These are phyloP conservation scores for Pugionium dolabratum DNA, from an alignment of 345 rosid genomes.

Conservation along the genomic window DNA sequence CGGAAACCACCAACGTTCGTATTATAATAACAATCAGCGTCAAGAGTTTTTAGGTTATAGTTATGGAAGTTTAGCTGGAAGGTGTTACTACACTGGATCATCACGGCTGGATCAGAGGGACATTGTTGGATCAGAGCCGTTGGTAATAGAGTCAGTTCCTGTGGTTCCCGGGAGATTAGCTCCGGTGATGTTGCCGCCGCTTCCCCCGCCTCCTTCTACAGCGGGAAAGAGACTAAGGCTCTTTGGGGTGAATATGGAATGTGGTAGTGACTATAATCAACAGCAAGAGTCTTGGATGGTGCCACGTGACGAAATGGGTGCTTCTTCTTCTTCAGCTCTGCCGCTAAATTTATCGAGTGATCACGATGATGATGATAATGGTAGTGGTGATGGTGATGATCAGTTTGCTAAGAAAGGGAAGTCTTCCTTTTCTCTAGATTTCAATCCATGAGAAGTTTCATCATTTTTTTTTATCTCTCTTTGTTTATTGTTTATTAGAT, in stretches of 20 bases:
- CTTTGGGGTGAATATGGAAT: conserved; percentile 96
- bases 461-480: conserved; percentile 5
- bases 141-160: conserved; percentile 71
- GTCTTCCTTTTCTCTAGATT: conserved; percentile 42
- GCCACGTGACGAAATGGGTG: conserved; percentile 37
- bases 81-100: conserved; percentile 51
- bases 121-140: conserved; percentile 37
- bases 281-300: conserved; percentile 31
- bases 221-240: conserved; percentile 77
- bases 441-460: conserved; percentile 35
- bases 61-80: conserved; percentile 43
- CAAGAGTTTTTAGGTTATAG: conserved; percentile 44
- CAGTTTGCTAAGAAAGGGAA: conserved; percentile 46
- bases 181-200: conserved; percentile 31
- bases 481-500: conserved; percentile 21
- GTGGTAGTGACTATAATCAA: conserved; percentile 39
- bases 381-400: conserved; percentile 30
- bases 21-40: conserved; percentile 36
- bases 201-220: conserved; percentile 42
- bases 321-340: conserved; percentile 38
- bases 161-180: conserved; percentile 40
- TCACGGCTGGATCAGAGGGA: conserved; percentile 47
- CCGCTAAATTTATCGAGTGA: conserved; percentile 27
- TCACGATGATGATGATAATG: conserved; percentile 12
- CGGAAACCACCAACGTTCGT: conserved; percentile 37